Conservation (phyloP, 2,329 filamentous ascomycete genomes). For the Neonectria sp. region DNA sequence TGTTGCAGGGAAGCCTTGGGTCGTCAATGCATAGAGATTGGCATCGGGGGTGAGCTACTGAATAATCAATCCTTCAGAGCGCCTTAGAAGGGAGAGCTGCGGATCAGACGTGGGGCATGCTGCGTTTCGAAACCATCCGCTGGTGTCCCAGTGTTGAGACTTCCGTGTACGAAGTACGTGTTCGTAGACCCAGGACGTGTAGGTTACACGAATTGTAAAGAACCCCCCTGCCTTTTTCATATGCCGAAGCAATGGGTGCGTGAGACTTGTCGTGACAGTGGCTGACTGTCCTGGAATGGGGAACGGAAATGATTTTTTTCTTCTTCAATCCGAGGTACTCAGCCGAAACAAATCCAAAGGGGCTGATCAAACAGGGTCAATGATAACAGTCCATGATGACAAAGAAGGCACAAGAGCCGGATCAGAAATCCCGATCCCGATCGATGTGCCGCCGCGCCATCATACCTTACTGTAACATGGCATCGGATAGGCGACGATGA, state of each 20-base stretch:
- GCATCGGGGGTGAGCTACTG: not conserved
- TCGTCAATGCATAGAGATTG: conserved; percentile 29
- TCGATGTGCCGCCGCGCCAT: conserved; percentile 9
- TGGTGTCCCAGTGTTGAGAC: conserved; percentile 30
- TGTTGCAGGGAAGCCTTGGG: conserved; percentile 24
- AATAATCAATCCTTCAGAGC: conserved; percentile 10
- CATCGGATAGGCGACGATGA: not conserved
- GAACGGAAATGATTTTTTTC: conserved; percentile 14
- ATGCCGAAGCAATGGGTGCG: conserved; percentile 18
- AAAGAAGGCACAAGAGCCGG: conserved; percentile 3
- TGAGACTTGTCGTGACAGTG: conserved; percentile 35
- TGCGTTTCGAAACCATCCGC: conserved; percentile 30
- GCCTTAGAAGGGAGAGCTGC: conserved; percentile 5
- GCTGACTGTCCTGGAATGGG: conserved; percentile 37
- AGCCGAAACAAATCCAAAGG: conserved; percentile 23
- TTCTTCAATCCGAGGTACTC: conserved; percentile 23
- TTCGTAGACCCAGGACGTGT: conserved; percentile 28
- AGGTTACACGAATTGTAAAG: conserved; percentile 31
- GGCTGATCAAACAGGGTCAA: conserved; percentile 8
- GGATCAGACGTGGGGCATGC: conserved; percentile 25
- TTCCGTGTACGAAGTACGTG: conserved; percentile 25
- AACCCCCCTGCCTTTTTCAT: conserved; percentile 27
- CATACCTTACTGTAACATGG: conserved; percentile 3
- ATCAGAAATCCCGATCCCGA: conserved; percentile 5
- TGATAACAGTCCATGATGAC: conserved; percentile 4